Percentiles rank a stretch among this genome's conserved stretches.
These are phyloP conservation scores for Desmodesmus armatus DNA, from an alignment of 139 green algal species.

Conservation along the genomic window DNA sequence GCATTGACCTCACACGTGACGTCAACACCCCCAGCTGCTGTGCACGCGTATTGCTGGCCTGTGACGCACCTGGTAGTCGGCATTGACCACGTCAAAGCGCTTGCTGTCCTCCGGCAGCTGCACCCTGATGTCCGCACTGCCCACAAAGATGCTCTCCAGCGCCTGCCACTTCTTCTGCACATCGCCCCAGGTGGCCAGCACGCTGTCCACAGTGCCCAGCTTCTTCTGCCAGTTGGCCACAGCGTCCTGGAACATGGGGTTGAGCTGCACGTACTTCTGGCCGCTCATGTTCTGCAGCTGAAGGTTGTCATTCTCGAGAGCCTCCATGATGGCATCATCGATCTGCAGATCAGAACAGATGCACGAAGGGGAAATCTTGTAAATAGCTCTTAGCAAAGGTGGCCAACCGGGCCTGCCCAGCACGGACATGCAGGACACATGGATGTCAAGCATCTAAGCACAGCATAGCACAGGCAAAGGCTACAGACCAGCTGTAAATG, in stretches of 20 bases:
- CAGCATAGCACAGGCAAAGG: background rate
- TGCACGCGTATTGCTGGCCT: background rate
- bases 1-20: background rate
- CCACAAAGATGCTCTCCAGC: slow-evolving; percentile 92
- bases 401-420: too few relatives aligned
- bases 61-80: slow-evolving; percentile 79
- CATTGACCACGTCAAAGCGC: slow-evolving; percentile 86
- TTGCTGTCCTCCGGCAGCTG: slow-evolving; percentile 93
- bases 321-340: slow-evolving; percentile 80
- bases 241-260: slow-evolving; percentile 88
- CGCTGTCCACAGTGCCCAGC: slow-evolving; percentile 85
- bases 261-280: slow-evolving; percentile 92
- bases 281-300: slow-evolving; percentile 89
- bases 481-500: too few relatives aligned
- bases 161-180: slow-evolving; percentile 95
- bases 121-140: slow-evolving; percentile 89
- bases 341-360: slow-evolving; percentile 54
- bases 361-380: too few relatives aligned
- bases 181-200: slow-evolving; percentile 85
- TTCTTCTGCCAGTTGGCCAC: slow-evolving; percentile 91
- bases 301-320: slow-evolving; percentile 92
- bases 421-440: too few relatives aligned
- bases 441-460: background rate
- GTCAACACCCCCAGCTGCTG: too few relatives aligned
- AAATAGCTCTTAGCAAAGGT: too few relatives aligned